Conservation (phyloP, 495 filamentous ascomycete genomes). For the Tuber umbilicatum region DNA sequence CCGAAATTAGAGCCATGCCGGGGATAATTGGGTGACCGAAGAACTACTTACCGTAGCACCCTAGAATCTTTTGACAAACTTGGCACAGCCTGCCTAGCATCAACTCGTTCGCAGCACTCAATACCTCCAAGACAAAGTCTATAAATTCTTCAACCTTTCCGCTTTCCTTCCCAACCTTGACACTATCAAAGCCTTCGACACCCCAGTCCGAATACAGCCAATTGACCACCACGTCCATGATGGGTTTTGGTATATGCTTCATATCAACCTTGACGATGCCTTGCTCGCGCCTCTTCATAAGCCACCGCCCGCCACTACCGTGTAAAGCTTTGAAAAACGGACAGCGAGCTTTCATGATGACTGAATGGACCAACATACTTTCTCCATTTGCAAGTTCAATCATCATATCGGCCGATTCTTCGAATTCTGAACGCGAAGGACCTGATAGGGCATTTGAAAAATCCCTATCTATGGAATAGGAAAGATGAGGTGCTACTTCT, state of each 20-base stretch:
- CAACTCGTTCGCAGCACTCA: slow-evolving; percentile 83
- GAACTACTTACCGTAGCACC: slow-evolving; percentile 60
- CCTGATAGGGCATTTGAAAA: slow-evolving; percentile 54
- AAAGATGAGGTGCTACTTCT: slow-evolving; percentile 47
- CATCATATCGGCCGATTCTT: slow-evolving; percentile 65
- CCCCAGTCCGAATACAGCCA: slow-evolving; percentile 81
- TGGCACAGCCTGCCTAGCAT: slow-evolving; percentile 89
- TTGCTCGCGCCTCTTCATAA: slow-evolving; percentile 60
- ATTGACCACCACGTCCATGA: slow-evolving; percentile 72
- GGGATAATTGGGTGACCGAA: slow-evolving; percentile 3
- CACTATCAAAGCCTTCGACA: slow-evolving; percentile 70
- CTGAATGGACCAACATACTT: slow-evolving; percentile 64
- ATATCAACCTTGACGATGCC: slow-evolving; percentile 66
- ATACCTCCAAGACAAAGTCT: slow-evolving; percentile 83
- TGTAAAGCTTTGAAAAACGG: slow-evolving; percentile 91
- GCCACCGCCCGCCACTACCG: slow-evolving; percentile 77
- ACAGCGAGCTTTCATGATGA: slow-evolving; percentile 72
- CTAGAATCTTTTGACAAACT: slow-evolving; percentile 79
- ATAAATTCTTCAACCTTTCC: slow-evolving; percentile 72
- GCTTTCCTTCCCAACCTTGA: slow-evolving; percentile 60
- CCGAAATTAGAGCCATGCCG: slow-evolving; percentile 19
- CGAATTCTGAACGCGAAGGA: slow-evolving; percentile 50
- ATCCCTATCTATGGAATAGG: slow-evolving; percentile 55
- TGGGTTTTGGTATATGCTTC: slow-evolving; percentile 63
- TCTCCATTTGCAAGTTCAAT: slow-evolving; percentile 66